Base-by-base conservation (phyloP, 2,329 filamentous ascomycete genomes). In the Paraconiothyrium sp. region DNA sequence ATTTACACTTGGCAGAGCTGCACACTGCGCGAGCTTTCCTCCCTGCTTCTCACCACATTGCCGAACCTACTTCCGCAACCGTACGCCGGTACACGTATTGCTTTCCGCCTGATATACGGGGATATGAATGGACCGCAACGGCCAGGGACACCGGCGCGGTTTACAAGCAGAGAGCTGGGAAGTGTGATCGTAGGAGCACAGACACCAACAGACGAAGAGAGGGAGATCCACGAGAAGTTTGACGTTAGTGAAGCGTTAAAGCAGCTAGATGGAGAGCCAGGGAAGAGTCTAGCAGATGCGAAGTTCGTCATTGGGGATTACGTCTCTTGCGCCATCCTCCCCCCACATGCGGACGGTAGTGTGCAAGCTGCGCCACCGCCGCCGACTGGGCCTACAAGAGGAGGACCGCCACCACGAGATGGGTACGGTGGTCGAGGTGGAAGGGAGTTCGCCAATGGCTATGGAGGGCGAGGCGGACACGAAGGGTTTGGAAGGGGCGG, bases 251-350 rank as follows among this genome's bases (percentile, higher is more conserved):
- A 75, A 52, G 65, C 74, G 51, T 69, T 81, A 43, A 81, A 81
- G 30, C 75, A 83, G 49, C 78, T 86, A 57, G 84, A 84, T 37
- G 86, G 86, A 6, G 89, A 92, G 32, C 85, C 88, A 11, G 84
- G 89, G 32, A 94, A 90, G 81, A 94, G 92, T 9, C 80, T 98
- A 35, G 84, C 84, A 41, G 92, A 96, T 57, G 89, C 87, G 37
- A 87, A 90, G 24, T 97, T 97, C 72, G 90, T 97, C 11, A 90
- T 95, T 64, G 94, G 94, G 0, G 94, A 98, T 78, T 97, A 91
- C 74, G 85, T 98, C 44, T 90, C 90, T 60, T 94, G 92, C 76
- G 92, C 92, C 5, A 89, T 97, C 62, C 82, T 94, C 59, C 89
- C 92, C 46, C 92, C 92, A 0, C 81, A 91, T 30, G 82, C 87